These are phyloP conservation scores for Arctium minus DNA, from an alignment of 129 eudicot genomes.

Conservation along the genomic window DNA sequence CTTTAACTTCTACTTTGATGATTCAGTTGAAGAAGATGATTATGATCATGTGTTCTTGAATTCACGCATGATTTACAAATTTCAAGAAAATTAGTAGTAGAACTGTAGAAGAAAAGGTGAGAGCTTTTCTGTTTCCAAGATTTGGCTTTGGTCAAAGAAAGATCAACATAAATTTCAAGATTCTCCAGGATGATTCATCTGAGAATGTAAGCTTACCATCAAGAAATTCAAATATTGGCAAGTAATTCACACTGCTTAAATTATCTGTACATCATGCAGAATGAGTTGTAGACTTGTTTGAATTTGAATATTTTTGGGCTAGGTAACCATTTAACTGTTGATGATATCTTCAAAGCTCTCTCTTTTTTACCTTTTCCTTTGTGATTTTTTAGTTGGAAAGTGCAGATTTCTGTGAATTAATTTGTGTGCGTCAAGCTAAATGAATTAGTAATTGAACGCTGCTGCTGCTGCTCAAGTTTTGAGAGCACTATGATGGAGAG, in stretches of 20 bases:
- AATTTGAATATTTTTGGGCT: conserved; percentile 12
- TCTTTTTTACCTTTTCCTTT: not conserved
- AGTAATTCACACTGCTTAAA: conserved; percentile 12
- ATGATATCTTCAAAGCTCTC: not conserved
- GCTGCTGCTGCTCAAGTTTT: no score
- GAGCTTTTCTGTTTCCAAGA: conserved; percentile 95
- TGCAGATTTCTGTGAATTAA: conserved; percentile 8
- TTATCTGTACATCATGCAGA: conserved; percentile 24
- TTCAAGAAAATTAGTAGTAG: conserved; percentile 57
- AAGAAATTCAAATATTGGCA: conserved; percentile 16
- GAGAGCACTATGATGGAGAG: no score
- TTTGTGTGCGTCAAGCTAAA: not conserved
- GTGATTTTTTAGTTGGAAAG: conserved; percentile 1
- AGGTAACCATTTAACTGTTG: conserved; percentile 1
- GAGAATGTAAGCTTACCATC: conserved; percentile 55
- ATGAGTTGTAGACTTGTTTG: conserved; percentile 25
- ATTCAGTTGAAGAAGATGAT: conserved; percentile 45
- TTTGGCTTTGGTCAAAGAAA: conserved; percentile 96
- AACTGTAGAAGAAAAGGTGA: conserved; percentile 58
- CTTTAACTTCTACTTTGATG: conserved; percentile 35
- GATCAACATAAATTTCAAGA: conserved; percentile 53
- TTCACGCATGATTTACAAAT: conserved; percentile 7
- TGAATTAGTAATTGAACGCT: no score
- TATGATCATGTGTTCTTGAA: conserved; percentile 10
- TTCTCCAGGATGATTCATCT: conserved; percentile 33